Percentiles rank a stretch among this genome's conserved stretches.
Evolutionary conservation across 2,329 filamentous ascomycete genomes (phyloP).

Genomic region (Clonostachys byssicola): DNA sequence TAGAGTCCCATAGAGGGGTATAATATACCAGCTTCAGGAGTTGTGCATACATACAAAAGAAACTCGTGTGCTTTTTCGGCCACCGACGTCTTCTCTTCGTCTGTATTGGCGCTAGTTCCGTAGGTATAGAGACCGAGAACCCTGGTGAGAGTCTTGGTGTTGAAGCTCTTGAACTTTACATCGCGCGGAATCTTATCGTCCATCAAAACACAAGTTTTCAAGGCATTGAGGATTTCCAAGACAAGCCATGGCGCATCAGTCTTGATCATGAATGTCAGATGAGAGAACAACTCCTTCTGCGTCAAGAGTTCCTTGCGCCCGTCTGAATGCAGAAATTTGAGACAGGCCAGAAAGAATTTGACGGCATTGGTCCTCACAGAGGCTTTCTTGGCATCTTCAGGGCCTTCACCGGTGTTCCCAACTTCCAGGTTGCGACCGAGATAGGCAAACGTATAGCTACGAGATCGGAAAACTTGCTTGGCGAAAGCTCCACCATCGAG

Average conservation of each 20-base stretch:
- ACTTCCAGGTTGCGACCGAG: slow-evolving; percentile 78
- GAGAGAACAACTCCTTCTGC: slow-evolving; percentile 77
- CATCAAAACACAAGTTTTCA: slow-evolving; percentile 68
- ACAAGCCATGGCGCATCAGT: slow-evolving; percentile 75
- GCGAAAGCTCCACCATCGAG: slow-evolving; percentile 84
- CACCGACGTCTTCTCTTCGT: slow-evolving; percentile 44
- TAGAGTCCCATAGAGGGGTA: slow-evolving; percentile 81
- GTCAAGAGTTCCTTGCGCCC: slow-evolving; percentile 78
- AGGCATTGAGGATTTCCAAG: slow-evolving; percentile 65
- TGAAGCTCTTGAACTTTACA: slow-evolving; percentile 73
- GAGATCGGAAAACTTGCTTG: slow-evolving; percentile 70
- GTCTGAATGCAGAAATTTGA: slow-evolving; percentile 73
- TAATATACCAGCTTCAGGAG: slow-evolving; percentile 67
- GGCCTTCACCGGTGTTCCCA: slow-evolving; percentile 42
- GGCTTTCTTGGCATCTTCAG: slow-evolving; percentile 65
- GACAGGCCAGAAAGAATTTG: slow-evolving; percentile 72
- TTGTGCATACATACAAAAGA: slow-evolving; percentile 71
- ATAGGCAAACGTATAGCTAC: slow-evolving; percentile 75
- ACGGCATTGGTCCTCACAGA: slow-evolving; percentile 82
- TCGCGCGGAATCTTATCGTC: slow-evolving; percentile 71
- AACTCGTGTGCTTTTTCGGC: slow-evolving; percentile 71
- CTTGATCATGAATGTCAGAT: slow-evolving; percentile 73
- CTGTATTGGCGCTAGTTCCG: slow-evolving; percentile 35
- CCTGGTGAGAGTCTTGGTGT: slow-evolving; percentile 66
- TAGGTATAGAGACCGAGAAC: slow-evolving; percentile 70